Base-by-base conservation (phyloP, 257 asterid species). In the Solanum medicagineum region DNA sequence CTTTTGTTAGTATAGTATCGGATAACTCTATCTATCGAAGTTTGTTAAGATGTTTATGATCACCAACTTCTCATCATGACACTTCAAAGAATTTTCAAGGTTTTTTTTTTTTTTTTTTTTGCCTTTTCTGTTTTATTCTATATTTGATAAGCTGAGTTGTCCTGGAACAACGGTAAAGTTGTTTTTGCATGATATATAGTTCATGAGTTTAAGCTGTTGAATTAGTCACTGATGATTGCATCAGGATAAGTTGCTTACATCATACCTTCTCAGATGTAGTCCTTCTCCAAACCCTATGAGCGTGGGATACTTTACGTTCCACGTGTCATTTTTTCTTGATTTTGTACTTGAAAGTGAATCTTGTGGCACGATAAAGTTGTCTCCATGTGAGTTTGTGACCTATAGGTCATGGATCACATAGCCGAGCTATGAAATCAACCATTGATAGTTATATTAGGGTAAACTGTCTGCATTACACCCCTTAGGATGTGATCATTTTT, bases 1-100 rank as follows among this genome's bases (percentile, higher is more conserved):
- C 3, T 63, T 1, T 1, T 0, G 1, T 9, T 11, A 1, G 0
- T 22, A 60, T 4, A 60, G 14, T 62, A 12, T 24, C 19, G 2
- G 4, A 4, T 26, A 63, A 13, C 2, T 63, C 0, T 63, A 5
- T 26, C 0, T 0, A 63, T 1, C 0, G 10, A 63, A 14, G 1
- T 2, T 63, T 12, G 40, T 32, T 32, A 32, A 32, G 36, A 3
- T 32, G 36, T 80, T 54, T 80, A 11, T 80, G 84, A 15, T n/a
- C 84, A 26, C 47, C 51, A 80, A 80, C 84, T 80, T 80, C 15
- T 17, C 53, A 29, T 81, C 36, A 57, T 81, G 73, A 32, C 32
- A 32, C 17, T 57, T 57, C 14, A 19, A 44, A 2, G 55, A 10
- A 42, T 44, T n/a, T 44, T 20, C 36, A 20, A 71, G 19, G 20